Percentiles rank a stretch among this genome's conserved stretches.
These are phyloP conservation scores for Elsinoe ampelina DNA, from an alignment of 2,329 filamentous ascomycete species.

Conservation along the genomic window DNA sequence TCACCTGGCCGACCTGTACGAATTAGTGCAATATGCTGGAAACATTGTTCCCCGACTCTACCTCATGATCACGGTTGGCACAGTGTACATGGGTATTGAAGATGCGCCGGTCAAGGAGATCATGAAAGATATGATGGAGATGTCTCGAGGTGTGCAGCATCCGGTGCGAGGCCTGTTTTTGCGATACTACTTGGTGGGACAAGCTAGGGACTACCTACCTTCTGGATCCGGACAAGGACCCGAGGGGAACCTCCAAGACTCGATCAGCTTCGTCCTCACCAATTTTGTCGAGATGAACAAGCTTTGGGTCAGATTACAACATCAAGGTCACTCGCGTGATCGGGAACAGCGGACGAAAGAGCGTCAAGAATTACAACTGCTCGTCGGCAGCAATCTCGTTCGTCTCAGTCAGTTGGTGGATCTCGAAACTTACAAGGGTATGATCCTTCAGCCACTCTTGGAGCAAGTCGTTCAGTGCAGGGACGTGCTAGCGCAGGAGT, in stretches of 20 bases:
- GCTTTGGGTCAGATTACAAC: constrained; percentile 93
- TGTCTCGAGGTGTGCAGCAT: constrained; percentile 96
- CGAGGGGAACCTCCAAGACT: constrained; percentile 92
- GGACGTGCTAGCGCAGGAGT: constrained; percentile 94
- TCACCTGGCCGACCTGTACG: constrained; percentile 94
- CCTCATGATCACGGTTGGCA: constrained; percentile 98
- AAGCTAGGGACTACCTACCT: constrained; percentile 83
- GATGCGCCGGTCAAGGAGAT: constrained; percentile 98
- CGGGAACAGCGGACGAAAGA: constrained; percentile 89
- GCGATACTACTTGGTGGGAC: constrained; percentile 90
- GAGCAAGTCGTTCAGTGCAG: constrained; percentile 98
- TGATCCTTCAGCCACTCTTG: constrained; percentile 77
- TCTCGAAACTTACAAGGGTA: constrained; percentile 83
- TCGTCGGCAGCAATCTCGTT: constrained; percentile 94
- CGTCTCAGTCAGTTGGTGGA: constrained; percentile 92
- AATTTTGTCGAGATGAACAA: constrained; percentile 99
- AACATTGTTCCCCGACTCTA: constrained; percentile 96
- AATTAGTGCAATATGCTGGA: constrained; percentile 94
- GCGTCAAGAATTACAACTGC: constrained; percentile 84
- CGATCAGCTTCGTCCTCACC: constrained; percentile 93
- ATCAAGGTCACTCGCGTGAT: constrained; percentile 93
- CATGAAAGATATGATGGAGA: constrained; percentile 99
- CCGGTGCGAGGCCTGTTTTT: constrained; percentile 91
- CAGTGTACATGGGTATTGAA: constrained; percentile 96
- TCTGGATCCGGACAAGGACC: constrained; percentile 76